A percentile compares a stretch with the other conserved stretches of the same genome.
Evolutionary conservation across 208 protist species (phyloP).

Genomic region (Trypanosoma brucei): DNA sequence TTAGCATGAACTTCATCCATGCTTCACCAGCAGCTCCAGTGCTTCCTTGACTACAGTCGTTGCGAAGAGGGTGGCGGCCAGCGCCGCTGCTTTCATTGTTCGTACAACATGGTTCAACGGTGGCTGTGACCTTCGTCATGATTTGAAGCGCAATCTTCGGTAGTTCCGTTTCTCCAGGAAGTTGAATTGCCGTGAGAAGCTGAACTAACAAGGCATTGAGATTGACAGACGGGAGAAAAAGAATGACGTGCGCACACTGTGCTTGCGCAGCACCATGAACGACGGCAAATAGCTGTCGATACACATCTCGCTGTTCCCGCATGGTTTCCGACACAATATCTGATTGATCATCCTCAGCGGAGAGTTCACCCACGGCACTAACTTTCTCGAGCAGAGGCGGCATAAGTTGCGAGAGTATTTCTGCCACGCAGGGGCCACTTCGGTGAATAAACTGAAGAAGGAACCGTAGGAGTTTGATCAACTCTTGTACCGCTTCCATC

Average conservation of each 20-base stretch:
- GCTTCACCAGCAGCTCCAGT: constrained; percentile 3
- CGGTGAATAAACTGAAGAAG: constrained; percentile 64
- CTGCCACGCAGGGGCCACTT: constrained; percentile 25
- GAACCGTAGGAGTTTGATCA: constrained; percentile 59
- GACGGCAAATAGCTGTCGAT: constrained; percentile 58
- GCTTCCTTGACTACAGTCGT: neutral
- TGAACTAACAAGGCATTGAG: constrained; percentile 31
- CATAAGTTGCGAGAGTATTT: constrained; percentile 29
- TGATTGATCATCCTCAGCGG: constrained; percentile 15
- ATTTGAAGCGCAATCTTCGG: constrained; percentile 58
- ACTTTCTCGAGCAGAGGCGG: constrained; percentile 45
- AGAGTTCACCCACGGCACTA: constrained; percentile 32
- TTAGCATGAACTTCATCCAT: constrained; percentile 24
- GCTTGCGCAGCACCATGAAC: constrained; percentile 45
- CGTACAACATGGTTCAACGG: neutral
- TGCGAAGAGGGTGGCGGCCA: neutral
- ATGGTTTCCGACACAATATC: constrained; percentile 61
- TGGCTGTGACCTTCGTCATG: constrained; percentile 36
- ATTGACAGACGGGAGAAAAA: constrained; percentile 30
- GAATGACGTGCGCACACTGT: constrained; percentile 38
- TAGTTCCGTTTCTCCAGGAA: constrained; percentile 60
- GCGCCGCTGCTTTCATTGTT: neutral
- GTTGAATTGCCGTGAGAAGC: constrained; percentile 37
- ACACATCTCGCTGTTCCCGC: constrained; percentile 60
- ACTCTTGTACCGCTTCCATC: constrained; percentile 57